Base-by-base conservation (phyloP, 2,329 filamentous ascomycete species). In the Lasiodiplodia theobromae region DNA sequence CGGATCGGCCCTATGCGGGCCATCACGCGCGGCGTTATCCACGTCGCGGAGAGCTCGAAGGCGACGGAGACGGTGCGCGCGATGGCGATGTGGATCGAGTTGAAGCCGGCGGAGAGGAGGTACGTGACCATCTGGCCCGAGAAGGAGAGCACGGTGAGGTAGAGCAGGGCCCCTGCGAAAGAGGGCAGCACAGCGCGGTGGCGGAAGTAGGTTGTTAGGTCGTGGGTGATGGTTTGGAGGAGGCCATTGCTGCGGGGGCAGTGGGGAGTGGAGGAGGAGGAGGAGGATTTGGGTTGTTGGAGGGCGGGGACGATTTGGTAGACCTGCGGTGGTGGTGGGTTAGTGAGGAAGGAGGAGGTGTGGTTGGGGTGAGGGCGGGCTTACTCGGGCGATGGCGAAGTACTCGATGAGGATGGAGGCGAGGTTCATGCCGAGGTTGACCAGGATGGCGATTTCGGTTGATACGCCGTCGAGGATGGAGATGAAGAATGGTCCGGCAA, bases 91-190 rank as follows among this genome's bases (percentile, higher is more conserved):
- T 85, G 79, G n/a, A 79, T 73, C 0, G 86, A 81, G 2, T 78
- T 85, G 72, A 86, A 86, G 25, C 86, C 86, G 3, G 82, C 75
- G 0, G 86, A 82, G 5, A 90, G 77, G 2, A 91, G 82, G 71
- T 87, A 91, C 0, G 89, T 89, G 66, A 89, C 82, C 87, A 91
- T 90, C 72, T 89, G 88, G 0, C 79, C 77, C 2, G 78, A 91
- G 60, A 91, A 80, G 73, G 91, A 91, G 1, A 91, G 84, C 0
- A 91, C 76, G 0, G 87, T 82, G 0, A 86, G 79, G 0, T 88
- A 81, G 62, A 91, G 40, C 6, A 47, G 18, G 1, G 40, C 40
- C 5, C 40, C 40, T 6, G 40, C 40, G 40, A 47, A 82, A 0
- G 89, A 91, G 0, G 89, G 85, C 0, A 89, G 78, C 70, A 91